These are phyloP conservation scores for Populus pruinosa DNA, from an alignment of 345 rosid species.

Conservation along the genomic window DNA sequence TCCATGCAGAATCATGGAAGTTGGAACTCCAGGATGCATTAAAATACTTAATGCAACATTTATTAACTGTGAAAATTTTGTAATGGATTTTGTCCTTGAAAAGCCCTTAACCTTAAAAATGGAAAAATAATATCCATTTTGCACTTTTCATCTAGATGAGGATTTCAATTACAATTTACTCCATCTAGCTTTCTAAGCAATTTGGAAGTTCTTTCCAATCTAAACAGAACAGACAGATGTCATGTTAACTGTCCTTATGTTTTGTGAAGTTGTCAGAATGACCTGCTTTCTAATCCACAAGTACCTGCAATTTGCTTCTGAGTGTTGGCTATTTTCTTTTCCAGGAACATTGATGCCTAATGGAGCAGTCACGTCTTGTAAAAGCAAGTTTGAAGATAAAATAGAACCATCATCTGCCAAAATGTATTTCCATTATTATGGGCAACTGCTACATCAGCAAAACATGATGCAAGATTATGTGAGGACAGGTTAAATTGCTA, in stretches of 20 bases:
- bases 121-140: neutral
- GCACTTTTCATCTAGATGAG: neutral
- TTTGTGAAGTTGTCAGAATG: neutral
- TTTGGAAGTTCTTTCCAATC: neutral
- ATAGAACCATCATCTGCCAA: constrained; percentile 91
- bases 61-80: neutral
- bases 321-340: constrained; percentile 20
- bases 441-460: constrained; percentile 94
- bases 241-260: neutral
- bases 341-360: constrained; percentile 48
- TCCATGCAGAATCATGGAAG: neutral
- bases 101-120: neutral
- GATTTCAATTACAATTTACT: neutral
- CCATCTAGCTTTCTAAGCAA: neutral
- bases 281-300: neutral
- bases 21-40: neutral
- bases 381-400: constrained; percentile 84
- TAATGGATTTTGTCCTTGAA: neutral
- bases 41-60: neutral
- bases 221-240: neutral
- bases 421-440: constrained; percentile 98
- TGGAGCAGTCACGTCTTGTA: constrained; percentile 47
- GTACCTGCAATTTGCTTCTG: constrained; percentile 8
- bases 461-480: constrained; percentile 98
- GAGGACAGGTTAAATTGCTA: constrained; percentile 72